Base-by-base conservation (phyloP, 2,329 filamentous ascomycete genomes). In the Pseudogymnoascus sp. region DNA sequence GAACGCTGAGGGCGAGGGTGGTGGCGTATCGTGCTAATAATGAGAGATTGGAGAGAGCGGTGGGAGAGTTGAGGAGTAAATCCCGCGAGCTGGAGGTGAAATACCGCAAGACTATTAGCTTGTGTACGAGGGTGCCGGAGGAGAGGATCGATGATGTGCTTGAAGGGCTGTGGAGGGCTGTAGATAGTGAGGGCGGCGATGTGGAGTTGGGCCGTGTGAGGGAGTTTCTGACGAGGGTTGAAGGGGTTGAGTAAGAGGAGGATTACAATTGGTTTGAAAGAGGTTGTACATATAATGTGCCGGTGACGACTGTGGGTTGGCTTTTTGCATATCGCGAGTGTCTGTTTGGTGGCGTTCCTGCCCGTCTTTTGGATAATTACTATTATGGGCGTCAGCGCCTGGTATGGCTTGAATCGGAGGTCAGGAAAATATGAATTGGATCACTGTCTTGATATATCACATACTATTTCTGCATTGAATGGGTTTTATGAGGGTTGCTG, bases 31-130 rank as follows among this genome's bases (percentile, higher is more conserved):
- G 84, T 63, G 78, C 79, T 11, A 87, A 91, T 57, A 91, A 91
- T 50, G 80, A 83, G 44, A 79, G 82, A 17, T 85, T 95, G 11
- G 79, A 84, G 62, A 83, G 85, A 61, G 85, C 88, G 69, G 87
- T 91, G 1, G 82, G 83, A 17, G 83, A 83, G 5, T 82, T 99
- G 8, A 88, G 91, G 73, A 87, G 88, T 31, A 87, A 90, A 65
- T 93, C 91, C 69, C 87, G 87, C 4, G 92, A 96, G 62, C 81
- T 96, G 3, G 93, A 96, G 71, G 81, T 88, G 68, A 91, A 95
- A 76, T 97, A 97, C 74, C 84, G 92, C 26, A 89, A 88, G 68
- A 90, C 97, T 31, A 91, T 99, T 23, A 87, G 89, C 62, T 79
- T 97, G 11, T 97, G 93, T 73, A 96, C 92, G 0, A 87, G 86